Percentiles rank a stretch among this genome's conserved stretches.
These are phyloP conservation scores for Hypoxylon perforatum DNA, from an alignment of 495 filamentous ascomycete genomes.

Conservation along the genomic window DNA sequence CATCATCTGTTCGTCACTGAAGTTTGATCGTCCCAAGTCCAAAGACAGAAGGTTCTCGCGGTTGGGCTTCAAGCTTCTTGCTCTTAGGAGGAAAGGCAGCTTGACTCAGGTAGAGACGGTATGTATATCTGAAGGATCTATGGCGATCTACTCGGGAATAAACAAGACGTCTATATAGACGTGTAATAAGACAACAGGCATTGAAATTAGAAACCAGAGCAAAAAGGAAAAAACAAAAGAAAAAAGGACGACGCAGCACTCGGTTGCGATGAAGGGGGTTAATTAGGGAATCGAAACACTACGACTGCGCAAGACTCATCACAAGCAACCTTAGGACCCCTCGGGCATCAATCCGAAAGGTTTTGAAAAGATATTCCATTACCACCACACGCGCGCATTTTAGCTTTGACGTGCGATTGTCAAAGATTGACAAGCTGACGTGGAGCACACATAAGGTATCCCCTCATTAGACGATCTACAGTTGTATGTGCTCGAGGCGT, in stretches of 20 bases:
- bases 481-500: background rate
- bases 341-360: background rate
- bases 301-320: slow-evolving; percentile 13
- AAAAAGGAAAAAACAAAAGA: background rate
- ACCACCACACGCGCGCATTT: slow-evolving; percentile 4
- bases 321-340: slow-evolving; percentile 13
- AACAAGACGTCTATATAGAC: background rate
- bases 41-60: background rate
- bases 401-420: slow-evolving; percentile 9
- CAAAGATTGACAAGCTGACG: slow-evolving; percentile 9
- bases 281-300: slow-evolving; percentile 4
- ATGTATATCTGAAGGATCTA: background rate
- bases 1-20: background rate
- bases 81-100: too few relatives aligned
- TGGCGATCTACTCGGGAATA: background rate
- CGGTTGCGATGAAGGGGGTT: slow-evolving; percentile 14
- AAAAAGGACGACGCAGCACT: slow-evolving; percentile 21
- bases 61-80: background rate
- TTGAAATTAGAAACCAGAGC: slow-evolving; percentile 2
- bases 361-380: background rate
- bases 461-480: slow-evolving; percentile 15
- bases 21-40: background rate
- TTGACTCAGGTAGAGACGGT: too few relatives aligned
- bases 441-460: slow-evolving; percentile 9
- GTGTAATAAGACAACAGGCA: slow-evolving; percentile 1